Evolutionary conservation across 495 filamentous ascomycete species (phyloP).

Genomic region (Staphylotrichum longicolle): DNA sequence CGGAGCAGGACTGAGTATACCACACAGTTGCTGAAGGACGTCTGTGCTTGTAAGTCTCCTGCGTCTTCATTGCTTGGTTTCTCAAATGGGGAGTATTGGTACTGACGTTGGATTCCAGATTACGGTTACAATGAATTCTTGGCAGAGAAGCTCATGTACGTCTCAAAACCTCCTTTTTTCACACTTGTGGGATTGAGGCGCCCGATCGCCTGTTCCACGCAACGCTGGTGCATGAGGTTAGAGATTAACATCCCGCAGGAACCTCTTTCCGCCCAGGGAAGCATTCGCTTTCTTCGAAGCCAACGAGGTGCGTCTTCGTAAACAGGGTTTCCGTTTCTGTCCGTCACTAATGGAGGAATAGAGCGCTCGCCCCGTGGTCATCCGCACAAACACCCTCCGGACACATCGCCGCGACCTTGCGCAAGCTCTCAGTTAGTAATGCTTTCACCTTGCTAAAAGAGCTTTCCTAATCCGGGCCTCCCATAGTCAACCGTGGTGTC

Average conservation of each 20-base stretch:
- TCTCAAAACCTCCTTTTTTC: neutral
- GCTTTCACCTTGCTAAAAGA: neutral
- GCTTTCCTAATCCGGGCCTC: neutral
- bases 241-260: conserved; percentile 44
- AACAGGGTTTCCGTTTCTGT: no score
- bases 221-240: neutral
- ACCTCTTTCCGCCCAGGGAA: conserved; percentile 88
- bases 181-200: neutral
- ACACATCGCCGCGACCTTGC: conserved; percentile 90
- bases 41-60: conserved; percentile 61
- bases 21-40: conserved; percentile 79
- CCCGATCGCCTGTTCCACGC: no score
- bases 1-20: conserved; percentile 85
- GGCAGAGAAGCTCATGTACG: conserved; percentile 38
- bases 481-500: conserved; percentile 80
- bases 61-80: neutral
- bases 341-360: neutral
- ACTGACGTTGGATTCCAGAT: conserved; percentile 39
- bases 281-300: conserved; percentile 98
- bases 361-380: conserved; percentile 69
- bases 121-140: conserved; percentile 73
- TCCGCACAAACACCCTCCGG: conserved; percentile 90
- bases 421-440: conserved; percentile 65
- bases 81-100: neutral
- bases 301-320: conserved; percentile 62